Conservation (phyloP, 2,329 filamentous ascomycete genomes). For the Whalleya microplaca region DNA sequence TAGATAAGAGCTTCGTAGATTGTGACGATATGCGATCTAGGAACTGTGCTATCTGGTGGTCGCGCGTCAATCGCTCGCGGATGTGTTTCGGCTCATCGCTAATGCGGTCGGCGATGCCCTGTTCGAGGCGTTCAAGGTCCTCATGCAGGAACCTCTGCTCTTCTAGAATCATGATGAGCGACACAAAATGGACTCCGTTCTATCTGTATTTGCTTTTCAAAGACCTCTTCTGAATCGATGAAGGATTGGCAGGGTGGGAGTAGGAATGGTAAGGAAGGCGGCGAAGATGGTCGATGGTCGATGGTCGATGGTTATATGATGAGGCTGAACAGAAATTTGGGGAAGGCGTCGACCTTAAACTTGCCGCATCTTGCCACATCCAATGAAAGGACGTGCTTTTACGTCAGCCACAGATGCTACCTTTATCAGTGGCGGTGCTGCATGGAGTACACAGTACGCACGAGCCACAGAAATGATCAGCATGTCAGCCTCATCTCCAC, state of each 20-base stretch:
- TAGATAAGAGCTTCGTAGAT: slow-evolving; percentile 75
- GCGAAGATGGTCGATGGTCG: not conserved
- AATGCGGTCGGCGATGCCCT: slow-evolving; percentile 87
- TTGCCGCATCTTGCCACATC: slow-evolving; percentile 1
- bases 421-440: too few relatives aligned
- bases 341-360: slow-evolving; percentile 12
- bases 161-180: slow-evolving; percentile 74
- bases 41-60: slow-evolving; percentile 89
- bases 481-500: slow-evolving; percentile 3
- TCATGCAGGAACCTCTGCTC: slow-evolving; percentile 94
- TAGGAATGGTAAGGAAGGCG: not conserved
- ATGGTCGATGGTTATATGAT: slow-evolving; percentile 14
- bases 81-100: slow-evolving; percentile 88
- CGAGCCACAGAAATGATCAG: not conserved
- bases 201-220: not conserved
- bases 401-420: not conserved
- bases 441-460: too few relatives aligned
- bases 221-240: not conserved
- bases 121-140: slow-evolving; percentile 94
- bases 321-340: slow-evolving; percentile 29
- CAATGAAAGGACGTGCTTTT: slow-evolving; percentile 15
- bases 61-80: slow-evolving; percentile 83
- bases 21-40: slow-evolving; percentile 86
- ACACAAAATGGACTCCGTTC: not conserved
- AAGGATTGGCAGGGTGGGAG: not conserved